Conservation (phyloP, 148 eudicot genomes). For the Pouteria glomerata region DNA sequence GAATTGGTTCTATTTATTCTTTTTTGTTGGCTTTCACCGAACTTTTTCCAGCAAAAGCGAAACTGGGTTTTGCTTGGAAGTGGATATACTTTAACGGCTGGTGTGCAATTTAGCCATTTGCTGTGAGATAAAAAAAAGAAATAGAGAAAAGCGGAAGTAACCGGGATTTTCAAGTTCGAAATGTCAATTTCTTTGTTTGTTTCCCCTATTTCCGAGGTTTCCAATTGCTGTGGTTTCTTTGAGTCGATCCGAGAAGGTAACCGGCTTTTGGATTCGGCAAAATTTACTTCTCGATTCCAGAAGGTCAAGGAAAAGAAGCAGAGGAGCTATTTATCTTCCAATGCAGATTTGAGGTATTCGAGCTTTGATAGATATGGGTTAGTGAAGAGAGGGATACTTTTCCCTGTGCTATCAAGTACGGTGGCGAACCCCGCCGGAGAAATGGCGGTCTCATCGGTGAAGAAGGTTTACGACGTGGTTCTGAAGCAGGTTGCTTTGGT, state of each 20-base stretch:
- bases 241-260: constrained; percentile 36
- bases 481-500: constrained; percentile 88
- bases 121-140: too few relatives aligned
- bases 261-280: constrained; percentile 22
- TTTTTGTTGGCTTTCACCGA: too few relatives aligned
- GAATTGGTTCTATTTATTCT: too few relatives aligned
- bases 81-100: too few relatives aligned
- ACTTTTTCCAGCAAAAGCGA: too few relatives aligned
- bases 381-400: constrained; percentile 33
- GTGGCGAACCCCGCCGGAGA: constrained; percentile 76
- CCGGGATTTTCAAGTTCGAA: constrained; percentile 8
- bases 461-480: constrained; percentile 93
- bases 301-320: constrained; percentile 34
- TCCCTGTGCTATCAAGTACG: constrained; percentile 50
- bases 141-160: too few relatives aligned
- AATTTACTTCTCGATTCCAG: constrained; percentile 20
- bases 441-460: constrained; percentile 62
- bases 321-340: constrained; percentile 28
- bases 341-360: constrained; percentile 21
- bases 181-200: constrained; percentile 80
- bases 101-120: too few relatives aligned
- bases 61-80: too few relatives aligned
- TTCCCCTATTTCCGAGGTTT: constrained; percentile 60
- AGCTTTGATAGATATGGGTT: constrained; percentile 26
- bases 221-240: constrained; percentile 39